Percentiles rank a stretch among this genome's conserved stretches.
phyloP scores from a whole-genome alignment of 2,329 filamentous ascomycete species.

The Fusarium cicatricum region DNA sequence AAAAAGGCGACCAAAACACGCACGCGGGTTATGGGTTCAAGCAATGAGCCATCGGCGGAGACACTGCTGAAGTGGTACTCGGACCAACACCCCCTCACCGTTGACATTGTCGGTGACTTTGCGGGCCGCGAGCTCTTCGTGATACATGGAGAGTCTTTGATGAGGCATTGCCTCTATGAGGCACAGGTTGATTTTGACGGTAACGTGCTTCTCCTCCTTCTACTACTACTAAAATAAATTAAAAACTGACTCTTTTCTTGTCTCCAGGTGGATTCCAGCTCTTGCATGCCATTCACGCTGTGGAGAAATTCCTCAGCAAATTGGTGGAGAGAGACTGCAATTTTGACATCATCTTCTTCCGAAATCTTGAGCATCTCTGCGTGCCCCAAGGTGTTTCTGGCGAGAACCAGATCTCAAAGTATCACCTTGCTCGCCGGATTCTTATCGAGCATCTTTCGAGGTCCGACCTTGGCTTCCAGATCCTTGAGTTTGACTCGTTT shows the following conservation, averaged over 20 bases:
- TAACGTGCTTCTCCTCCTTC: constrained; percentile 37
- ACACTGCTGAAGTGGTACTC: constrained; percentile 19
- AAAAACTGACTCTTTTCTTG: constrained; percentile 6
- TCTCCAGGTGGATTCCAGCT: constrained; percentile 69
- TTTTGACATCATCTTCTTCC: constrained; percentile 77
- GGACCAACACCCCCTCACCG: constrained; percentile 29
- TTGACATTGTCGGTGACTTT: constrained; percentile 79
- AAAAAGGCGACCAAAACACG: too few species aligned
- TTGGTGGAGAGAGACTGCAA: constrained; percentile 71
- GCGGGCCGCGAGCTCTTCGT: constrained; percentile 77
- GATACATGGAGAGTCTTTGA: constrained; percentile 77
- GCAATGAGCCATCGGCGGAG: not conserved
- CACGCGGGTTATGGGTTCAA: not conserved
- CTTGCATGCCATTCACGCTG: constrained; percentile 73
- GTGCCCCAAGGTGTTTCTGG: constrained; percentile 52
- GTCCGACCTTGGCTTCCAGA: constrained; percentile 30
- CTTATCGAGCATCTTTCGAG: constrained; percentile 68
- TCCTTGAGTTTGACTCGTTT: constrained; percentile 57
- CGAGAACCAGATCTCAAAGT: constrained; percentile 53
- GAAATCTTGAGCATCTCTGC: constrained; percentile 62
- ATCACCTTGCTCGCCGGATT: constrained; percentile 67
- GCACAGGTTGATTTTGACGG: constrained; percentile 69
- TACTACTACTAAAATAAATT: not conserved
- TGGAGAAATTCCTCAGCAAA: constrained; percentile 71
- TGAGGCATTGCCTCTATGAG: constrained; percentile 70